A percentile compares a stretch with the other conserved stretches of the same genome.
These are phyloP conservation scores for Mallotus nudiflorus DNA, from an alignment of 345 rosid species.

Conservation along the genomic window DNA sequence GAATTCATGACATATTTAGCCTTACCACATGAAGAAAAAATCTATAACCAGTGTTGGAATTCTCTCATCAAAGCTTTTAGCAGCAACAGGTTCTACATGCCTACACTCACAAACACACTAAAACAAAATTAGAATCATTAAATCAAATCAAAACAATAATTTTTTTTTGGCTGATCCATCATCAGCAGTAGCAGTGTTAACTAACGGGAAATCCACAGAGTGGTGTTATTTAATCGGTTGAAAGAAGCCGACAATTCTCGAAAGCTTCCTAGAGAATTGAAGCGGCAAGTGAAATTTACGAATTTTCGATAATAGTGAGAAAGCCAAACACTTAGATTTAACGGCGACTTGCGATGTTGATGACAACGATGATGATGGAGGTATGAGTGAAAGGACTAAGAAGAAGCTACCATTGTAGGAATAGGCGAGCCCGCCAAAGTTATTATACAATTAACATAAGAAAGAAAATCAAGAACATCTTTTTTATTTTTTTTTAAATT, in stretches of 20 bases:
- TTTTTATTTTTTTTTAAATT: too few relatives aligned
- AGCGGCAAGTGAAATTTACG: too few relatives aligned
- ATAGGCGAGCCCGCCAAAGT: too few relatives aligned
- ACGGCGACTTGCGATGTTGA: conserved; percentile 11
- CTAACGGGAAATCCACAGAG: conserved; percentile 23
- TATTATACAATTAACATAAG: too few relatives aligned
- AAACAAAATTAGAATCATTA: too few relatives aligned
- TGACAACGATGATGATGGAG: conserved; percentile 30
- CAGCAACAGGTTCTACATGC: conserved; percentile 33
- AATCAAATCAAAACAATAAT: neutral
- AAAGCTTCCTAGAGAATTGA: too few relatives aligned
- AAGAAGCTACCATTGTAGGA: conserved; percentile 39
- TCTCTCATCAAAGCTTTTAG: conserved; percentile 47
- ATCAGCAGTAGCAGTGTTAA: conserved; percentile 46
- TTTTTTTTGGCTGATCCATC: conserved; percentile 29
- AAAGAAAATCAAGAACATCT: too few relatives aligned
- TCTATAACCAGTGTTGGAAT: conserved; percentile 52
- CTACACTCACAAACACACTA: conserved; percentile 24
- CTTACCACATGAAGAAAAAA: conserved; percentile 57
- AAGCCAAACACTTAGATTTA: conserved; percentile 18
- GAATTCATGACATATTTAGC: too few relatives aligned
- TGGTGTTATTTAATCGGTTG: conserved; percentile 22
- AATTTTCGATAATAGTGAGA: conserved; percentile 31
- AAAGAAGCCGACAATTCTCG: conserved; percentile 21
- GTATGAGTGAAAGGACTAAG: conserved; percentile 12